Conservation (phyloP, 2,329 filamentous ascomycete species). For the Ophiostoma sp. region DNA sequence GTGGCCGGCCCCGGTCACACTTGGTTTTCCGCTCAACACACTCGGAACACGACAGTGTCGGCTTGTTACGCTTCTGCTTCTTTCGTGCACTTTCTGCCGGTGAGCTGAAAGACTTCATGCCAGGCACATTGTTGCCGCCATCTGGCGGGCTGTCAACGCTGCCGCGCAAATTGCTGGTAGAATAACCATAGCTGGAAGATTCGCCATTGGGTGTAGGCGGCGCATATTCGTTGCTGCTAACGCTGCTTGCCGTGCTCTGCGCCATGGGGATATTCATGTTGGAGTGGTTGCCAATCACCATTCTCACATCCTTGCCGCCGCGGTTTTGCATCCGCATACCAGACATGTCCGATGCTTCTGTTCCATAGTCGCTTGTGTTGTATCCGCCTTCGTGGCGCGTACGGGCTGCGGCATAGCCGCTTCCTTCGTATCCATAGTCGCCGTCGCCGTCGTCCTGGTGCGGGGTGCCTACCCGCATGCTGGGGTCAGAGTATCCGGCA, state of each 20-base stretch:
- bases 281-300: slow-evolving; percentile 24
- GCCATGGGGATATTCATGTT: slow-evolving; percentile 17
- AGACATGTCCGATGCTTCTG: neutral
- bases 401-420: slow-evolving; percentile 13
- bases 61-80: slow-evolving; percentile 81
- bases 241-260: slow-evolving; percentile 25
- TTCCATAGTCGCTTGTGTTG: slow-evolving; percentile 22
- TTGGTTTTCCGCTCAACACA: slow-evolving; percentile 82
- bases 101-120: neutral
- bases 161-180: slow-evolving; percentile 8
- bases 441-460: slow-evolving; percentile 20
- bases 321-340: slow-evolving; percentile 13
- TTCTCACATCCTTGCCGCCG: slow-evolving; percentile 23
- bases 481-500: slow-evolving; percentile 2
- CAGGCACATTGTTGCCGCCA: neutral
- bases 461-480: slow-evolving; percentile 20
- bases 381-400: slow-evolving; percentile 19
- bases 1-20: slow-evolving; percentile 70
- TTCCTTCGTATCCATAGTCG: slow-evolving; percentile 26
- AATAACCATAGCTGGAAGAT: slow-evolving; percentile 6
- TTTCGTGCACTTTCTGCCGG: slow-evolving; percentile 40
- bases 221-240: slow-evolving; percentile 24
- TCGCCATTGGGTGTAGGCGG: slow-evolving; percentile 23
- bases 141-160: slow-evolving; percentile 16
- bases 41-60: slow-evolving; percentile 70